Percentiles rank a stretch among this genome's conserved stretches.
These are phyloP conservation scores for Hypoxylon rubiginosum DNA, from an alignment of 2,329 filamentous ascomycete genomes.

Conservation along the genomic window DNA sequence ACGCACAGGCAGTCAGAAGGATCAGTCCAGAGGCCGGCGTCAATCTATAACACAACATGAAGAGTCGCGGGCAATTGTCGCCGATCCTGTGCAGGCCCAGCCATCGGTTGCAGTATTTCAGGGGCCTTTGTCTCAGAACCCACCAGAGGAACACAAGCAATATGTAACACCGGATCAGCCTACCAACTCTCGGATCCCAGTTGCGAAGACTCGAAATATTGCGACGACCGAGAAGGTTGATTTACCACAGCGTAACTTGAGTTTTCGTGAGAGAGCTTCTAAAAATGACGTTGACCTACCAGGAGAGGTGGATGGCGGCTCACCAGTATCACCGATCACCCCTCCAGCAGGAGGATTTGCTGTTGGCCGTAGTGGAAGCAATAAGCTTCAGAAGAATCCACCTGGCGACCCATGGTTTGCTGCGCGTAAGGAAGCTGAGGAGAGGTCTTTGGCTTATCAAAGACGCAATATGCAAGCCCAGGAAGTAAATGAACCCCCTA, in stretches of 20 bases:
- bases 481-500: constrained; percentile 23
- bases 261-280: constrained; percentile 70
- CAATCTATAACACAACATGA: constrained; percentile 45
- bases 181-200: constrained; percentile 48
- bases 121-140: constrained; percentile 51
- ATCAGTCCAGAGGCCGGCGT: constrained; percentile 51
- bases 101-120: constrained; percentile 45
- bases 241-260: constrained; percentile 67
- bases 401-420: constrained; percentile 65
- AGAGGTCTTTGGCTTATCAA: constrained; percentile 51
- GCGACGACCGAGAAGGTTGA: constrained; percentile 48
- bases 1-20: constrained; percentile 49
- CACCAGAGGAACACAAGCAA: constrained; percentile 50
- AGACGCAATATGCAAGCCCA: constrained; percentile 35
- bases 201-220: constrained; percentile 45
- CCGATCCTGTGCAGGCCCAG: constrained; percentile 46
- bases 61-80: constrained; percentile 39
- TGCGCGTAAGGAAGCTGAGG: constrained; percentile 60
- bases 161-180: constrained; percentile 49
- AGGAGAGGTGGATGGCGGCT: constrained; percentile 47
- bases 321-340: constrained; percentile 46
- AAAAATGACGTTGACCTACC: constrained; percentile 58
- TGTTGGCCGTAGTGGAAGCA: constrained; percentile 65
- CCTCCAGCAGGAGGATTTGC: constrained; percentile 54
- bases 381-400: constrained; percentile 70